phyloP scores from a whole-genome alignment of 1,139 yeast species.

The Kodamaea arcana region DNA sequence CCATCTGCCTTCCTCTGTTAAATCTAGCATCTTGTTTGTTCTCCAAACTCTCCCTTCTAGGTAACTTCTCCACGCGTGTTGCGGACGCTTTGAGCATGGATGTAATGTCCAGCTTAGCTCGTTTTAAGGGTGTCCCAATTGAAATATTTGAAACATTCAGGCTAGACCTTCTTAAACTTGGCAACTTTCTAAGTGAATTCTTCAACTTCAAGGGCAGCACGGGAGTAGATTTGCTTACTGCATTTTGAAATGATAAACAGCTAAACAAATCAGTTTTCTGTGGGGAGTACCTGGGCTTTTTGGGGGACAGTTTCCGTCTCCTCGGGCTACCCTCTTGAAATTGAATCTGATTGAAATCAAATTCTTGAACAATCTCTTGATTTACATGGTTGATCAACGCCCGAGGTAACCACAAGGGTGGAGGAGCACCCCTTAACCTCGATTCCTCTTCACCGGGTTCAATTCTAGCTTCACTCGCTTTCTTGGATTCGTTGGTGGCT shows the following conservation, averaged over 20 bases:
- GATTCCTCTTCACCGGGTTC: not conserved
- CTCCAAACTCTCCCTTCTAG: too few species aligned
- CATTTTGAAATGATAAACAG: constrained; percentile 2
- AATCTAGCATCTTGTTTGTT: too few species aligned
- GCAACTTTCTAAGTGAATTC: not conserved
- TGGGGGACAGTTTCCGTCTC: constrained; percentile 5
- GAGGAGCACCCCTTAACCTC: not conserved
- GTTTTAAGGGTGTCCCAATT: too few species aligned
- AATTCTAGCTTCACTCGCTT: not conserved
- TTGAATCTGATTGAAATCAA: constrained; percentile 3
- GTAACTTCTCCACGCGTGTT: too few species aligned
- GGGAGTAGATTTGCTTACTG: not conserved
- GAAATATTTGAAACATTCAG: constrained; percentile 1
- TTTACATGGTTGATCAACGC: constrained; percentile 11
- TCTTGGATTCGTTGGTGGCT: not conserved
- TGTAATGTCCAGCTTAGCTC: too few species aligned
- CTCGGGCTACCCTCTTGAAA: not conserved
- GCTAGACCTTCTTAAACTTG: not conserved
- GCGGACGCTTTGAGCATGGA: too few species aligned
- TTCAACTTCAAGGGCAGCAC: not conserved
- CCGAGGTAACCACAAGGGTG: constrained; percentile 13
- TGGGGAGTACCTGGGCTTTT: constrained; percentile 4
- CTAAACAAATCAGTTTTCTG: constrained; percentile 13
- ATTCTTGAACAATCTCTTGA: constrained; percentile 6
- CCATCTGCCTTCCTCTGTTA: too few species aligned